Evolutionary conservation across 208 protist species (phyloP), one percentile per base, ranked within the genome.

Genomic region (Herpetomonas samuelpessoai): DNA sequence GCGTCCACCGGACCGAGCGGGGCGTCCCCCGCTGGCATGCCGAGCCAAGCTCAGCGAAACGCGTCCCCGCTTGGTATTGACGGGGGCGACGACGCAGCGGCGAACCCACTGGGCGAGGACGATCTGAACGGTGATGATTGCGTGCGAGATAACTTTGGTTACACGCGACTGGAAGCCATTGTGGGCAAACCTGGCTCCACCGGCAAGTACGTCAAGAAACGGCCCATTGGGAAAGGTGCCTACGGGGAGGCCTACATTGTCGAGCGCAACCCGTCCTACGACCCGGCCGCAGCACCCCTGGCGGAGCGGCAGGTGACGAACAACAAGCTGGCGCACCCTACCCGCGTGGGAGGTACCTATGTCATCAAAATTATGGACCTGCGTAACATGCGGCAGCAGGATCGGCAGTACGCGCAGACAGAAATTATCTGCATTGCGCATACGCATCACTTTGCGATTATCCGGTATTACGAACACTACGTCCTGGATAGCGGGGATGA

Each of bases 191-290:
- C 66, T 16, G 71, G 58, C 10, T 52, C 27, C 3, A 57, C 21
- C 3, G 74, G 79, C 12, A 81, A 71, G 67, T 94, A 94, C 71
- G 60, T 80, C 27, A 86, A 86, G 57, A 61, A 79, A 25, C 68
- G 72, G 4, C 52, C 74, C 3, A 91, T 95, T 26, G 95, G 95
- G 22, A 96, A 95, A 60, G 95, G 95, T 0, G 83, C 86, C 28
- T 98, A 93, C 70, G 95, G 93, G 14, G 91, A 92, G 61, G 93
- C 91, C 3, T 86, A 77, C 70, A 74, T 93, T 41, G 86, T 91
- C 22, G 60, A 74, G 65, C 78, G 81, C 53, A 91, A 91, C 62
- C 66, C 78, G 25, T 18, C 41, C 10, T 86, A 91, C 57, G 49
- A 77, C 66, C 21, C 76, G 0, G 30, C 59, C 0, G 0, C 50